phyloP scores from a whole-genome alignment of 2,329 filamentous ascomycete species.

The Coniochaeta prunicola region DNA sequence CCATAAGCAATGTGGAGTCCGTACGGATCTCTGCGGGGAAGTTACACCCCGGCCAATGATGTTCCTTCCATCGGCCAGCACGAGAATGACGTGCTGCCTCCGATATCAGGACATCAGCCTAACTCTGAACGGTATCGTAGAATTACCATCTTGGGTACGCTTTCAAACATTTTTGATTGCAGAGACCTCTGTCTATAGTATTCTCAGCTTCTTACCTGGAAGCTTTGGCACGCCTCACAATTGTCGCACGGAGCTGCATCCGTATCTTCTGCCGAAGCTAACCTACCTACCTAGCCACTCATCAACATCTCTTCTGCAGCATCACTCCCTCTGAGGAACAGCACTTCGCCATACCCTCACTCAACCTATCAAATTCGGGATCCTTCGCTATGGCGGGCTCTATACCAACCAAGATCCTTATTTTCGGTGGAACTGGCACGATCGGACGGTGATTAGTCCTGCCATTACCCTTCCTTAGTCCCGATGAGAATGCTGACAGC shows the following conservation, averaged over 20 bases:
- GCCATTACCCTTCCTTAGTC: not conserved
- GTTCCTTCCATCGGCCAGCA: not conserved
- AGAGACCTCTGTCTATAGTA: too few species aligned
- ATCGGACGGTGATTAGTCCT: slow-evolving; percentile 23
- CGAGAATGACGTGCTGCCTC: not conserved
- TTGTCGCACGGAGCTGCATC: too few species aligned
- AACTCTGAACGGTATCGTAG: too few species aligned
- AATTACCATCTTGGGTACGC: too few species aligned
- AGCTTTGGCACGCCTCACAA: too few species aligned
- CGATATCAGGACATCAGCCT: not conserved
- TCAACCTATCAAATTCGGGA: not conserved
- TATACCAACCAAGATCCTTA: slow-evolving; percentile 16
- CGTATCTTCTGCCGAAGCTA: too few species aligned
- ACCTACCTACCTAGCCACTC: not conserved
- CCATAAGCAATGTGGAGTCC: not conserved
- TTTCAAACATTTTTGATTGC: not conserved
- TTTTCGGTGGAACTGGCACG: slow-evolving; percentile 33
- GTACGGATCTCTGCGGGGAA: not conserved
- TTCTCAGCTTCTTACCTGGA: not conserved
- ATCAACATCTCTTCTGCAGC: too few species aligned
- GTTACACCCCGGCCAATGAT: not conserved
- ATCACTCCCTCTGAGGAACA: too few species aligned
- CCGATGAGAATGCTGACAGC: not conserved
- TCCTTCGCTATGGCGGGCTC: not conserved
- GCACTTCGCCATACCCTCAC: not conserved